A percentile compares a stretch with the other conserved stretches of the same genome.
Evolutionary conservation across 2,329 filamentous ascomycete genomes (phyloP).

Genomic region (Pseudogymnoascus sp.): DNA sequence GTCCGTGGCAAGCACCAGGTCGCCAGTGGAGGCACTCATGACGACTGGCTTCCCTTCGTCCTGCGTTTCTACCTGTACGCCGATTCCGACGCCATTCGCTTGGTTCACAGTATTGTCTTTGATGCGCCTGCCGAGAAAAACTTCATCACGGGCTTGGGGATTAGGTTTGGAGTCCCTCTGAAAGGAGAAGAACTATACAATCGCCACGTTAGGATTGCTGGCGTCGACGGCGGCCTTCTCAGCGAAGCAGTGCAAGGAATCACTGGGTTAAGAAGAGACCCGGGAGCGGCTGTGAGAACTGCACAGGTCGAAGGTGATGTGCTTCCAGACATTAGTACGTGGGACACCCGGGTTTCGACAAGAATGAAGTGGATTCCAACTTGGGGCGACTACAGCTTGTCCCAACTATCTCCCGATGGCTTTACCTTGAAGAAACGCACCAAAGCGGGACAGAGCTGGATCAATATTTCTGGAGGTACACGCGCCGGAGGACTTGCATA

Average conservation of each 20-base stretch:
- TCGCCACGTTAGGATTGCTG: slow-evolving; percentile 50
- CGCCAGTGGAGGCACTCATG: slow-evolving; percentile 28
- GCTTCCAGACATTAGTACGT: slow-evolving; percentile 38
- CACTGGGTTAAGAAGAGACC: slow-evolving; percentile 50
- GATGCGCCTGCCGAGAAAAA: slow-evolving; percentile 41
- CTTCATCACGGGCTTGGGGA: slow-evolving; percentile 47
- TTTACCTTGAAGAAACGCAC: slow-evolving; percentile 56
- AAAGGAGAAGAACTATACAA: slow-evolving; percentile 47
- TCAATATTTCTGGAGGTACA: slow-evolving; percentile 50
- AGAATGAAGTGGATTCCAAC: slow-evolving; percentile 49
- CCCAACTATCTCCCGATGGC: slow-evolving; percentile 52
- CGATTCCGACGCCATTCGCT: slow-evolving; percentile 46
- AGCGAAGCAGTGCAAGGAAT: slow-evolving; percentile 53
- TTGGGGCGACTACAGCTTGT: slow-evolving; percentile 52
- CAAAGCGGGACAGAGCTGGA: slow-evolving; percentile 48
- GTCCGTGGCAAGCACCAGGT: slow-evolving; percentile 21
- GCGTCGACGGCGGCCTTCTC: slow-evolving; percentile 47
- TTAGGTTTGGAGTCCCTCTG: slow-evolving; percentile 50
- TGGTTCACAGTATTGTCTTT: slow-evolving; percentile 50
- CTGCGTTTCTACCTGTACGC: slow-evolving; percentile 54
- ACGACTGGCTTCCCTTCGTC: slow-evolving; percentile 39
- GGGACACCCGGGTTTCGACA: slow-evolving; percentile 40
- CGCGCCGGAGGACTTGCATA: slow-evolving; percentile 51
- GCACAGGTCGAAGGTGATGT: slow-evolving; percentile 44
- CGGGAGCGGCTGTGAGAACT: slow-evolving; percentile 40